Conservation (phyloP, 768 basidiomycete species). For the Leccinum subtestaceum region DNA sequence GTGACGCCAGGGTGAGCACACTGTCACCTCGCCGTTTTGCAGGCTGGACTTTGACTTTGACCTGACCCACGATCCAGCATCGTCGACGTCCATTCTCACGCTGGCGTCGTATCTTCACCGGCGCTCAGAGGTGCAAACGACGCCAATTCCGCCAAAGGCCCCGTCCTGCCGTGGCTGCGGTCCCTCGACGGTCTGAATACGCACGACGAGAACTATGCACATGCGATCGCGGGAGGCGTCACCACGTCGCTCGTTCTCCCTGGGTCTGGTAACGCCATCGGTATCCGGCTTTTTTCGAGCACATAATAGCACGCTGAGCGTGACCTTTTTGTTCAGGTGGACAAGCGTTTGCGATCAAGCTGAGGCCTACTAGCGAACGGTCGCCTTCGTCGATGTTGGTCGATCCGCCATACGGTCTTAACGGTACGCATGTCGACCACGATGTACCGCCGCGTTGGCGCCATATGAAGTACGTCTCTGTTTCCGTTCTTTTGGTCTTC, state of each 20-base stretch:
- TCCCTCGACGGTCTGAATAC: slow-evolving; percentile 74
- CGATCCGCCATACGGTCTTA: slow-evolving; percentile 65
- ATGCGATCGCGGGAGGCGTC: slow-evolving; percentile 65
- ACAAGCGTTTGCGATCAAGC: slow-evolving; percentile 75
- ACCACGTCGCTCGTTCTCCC: slow-evolving; percentile 77
- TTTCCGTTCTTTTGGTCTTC: background rate
- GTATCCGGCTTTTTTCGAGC: slow-evolving; percentile 28
- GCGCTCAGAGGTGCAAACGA: slow-evolving; percentile 45
- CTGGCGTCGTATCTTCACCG: slow-evolving; percentile 44
- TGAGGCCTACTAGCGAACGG: slow-evolving; percentile 67
- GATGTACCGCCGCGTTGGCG: slow-evolving; percentile 51
- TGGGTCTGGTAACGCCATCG: slow-evolving; percentile 62
- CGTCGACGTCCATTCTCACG: slow-evolving; percentile 58
- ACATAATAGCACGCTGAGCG: background rate
- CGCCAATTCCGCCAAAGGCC: slow-evolving; percentile 47
- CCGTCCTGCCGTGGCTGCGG: slow-evolving; percentile 58
- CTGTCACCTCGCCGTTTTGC: background rate
- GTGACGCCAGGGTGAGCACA: slow-evolving; percentile 47
- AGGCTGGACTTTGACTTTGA: background rate
- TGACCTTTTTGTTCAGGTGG: slow-evolving; percentile 45
- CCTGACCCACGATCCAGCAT: slow-evolving; percentile 29
- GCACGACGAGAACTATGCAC: slow-evolving; percentile 59
- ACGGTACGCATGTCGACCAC: slow-evolving; percentile 34
- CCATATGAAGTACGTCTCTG: slow-evolving; percentile 64
- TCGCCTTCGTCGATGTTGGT: slow-evolving; percentile 66